Percentiles rank a stretch among this genome's conserved stretches.
Conservation (phyloP, 768 basidiomycete species). For the Imleria badia region DNA sequence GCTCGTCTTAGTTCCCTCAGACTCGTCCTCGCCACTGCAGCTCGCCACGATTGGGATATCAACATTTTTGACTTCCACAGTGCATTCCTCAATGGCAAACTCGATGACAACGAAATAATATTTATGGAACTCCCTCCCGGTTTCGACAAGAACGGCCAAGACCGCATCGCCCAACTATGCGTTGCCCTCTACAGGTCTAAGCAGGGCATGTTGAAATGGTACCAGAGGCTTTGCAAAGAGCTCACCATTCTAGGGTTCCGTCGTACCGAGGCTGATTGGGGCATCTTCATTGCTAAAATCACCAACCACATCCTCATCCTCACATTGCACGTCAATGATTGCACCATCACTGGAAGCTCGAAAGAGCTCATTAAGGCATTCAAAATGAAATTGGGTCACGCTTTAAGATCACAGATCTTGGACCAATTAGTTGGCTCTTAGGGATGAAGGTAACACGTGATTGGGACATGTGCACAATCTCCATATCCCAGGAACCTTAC, state of each 20-base stretch:
- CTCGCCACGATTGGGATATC: background rate
- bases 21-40: background rate
- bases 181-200: constrained; percentile 7
- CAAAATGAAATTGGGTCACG: background rate
- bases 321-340: constrained; percentile 4
- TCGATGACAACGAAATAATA: constrained; percentile 35
- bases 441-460: constrained; percentile 3
- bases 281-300: background rate
- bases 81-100: background rate
- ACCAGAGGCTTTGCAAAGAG: background rate
- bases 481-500: background rate
- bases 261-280: background rate
- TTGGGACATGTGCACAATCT: background rate
- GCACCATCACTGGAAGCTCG: too few relatives aligned
- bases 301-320: background rate
- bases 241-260: background rate
- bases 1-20: background rate
- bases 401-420: background rate
- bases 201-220: constrained; percentile 10
- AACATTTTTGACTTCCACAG: background rate
- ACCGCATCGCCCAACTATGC: constrained; percentile 11
- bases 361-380: constrained; percentile 2
- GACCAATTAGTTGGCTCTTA: constrained; percentile 11
- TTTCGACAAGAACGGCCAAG: background rate
- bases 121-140: constrained; percentile 44